phyloP scores from a whole-genome alignment of 805 yeast genomes.

The Saccharomycopsis synnaedendra region DNA sequence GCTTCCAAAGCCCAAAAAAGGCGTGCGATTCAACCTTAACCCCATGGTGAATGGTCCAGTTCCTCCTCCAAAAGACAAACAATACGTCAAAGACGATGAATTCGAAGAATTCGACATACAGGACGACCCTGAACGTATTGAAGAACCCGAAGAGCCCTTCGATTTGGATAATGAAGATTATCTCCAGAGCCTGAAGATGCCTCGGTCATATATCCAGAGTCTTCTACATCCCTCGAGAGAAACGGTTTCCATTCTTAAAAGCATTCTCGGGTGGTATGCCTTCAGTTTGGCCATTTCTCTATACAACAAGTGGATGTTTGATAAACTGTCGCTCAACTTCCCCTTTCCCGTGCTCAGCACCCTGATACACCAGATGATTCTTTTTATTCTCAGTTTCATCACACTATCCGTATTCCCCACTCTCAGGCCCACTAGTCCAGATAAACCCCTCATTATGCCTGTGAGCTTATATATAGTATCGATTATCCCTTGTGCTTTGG shows the following conservation, averaged over 20 bases:
- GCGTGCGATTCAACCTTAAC: constrained; percentile 3
- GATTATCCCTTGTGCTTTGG: constrained; percentile 75
- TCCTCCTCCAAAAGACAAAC: neutral
- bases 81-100: neutral
- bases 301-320: constrained; percentile 98
- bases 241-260: constrained; percentile 4
- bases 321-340: constrained; percentile 57
- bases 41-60: neutral
- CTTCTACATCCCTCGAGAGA: constrained; percentile 11
- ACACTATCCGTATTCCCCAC: constrained; percentile 35
- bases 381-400: constrained; percentile 40
- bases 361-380: constrained; percentile 68
- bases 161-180: neutral
- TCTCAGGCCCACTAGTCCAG: constrained; percentile 28
- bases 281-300: constrained; percentile 61
- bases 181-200: neutral
- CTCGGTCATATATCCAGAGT: neutral
- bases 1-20: neutral
- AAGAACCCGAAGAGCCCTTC: neutral
- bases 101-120: constrained; percentile 3
- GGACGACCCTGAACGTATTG: neutral
- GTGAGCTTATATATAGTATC: constrained; percentile 34
- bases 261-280: constrained; percentile 51
- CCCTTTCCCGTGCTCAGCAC: constrained; percentile 81
- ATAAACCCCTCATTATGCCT: constrained; percentile 21